Percentiles rank a stretch among this genome's conserved stretches.
Conservation (phyloP, 2,329 filamentous ascomycete genomes). For the Phyllachora maydis region DNA sequence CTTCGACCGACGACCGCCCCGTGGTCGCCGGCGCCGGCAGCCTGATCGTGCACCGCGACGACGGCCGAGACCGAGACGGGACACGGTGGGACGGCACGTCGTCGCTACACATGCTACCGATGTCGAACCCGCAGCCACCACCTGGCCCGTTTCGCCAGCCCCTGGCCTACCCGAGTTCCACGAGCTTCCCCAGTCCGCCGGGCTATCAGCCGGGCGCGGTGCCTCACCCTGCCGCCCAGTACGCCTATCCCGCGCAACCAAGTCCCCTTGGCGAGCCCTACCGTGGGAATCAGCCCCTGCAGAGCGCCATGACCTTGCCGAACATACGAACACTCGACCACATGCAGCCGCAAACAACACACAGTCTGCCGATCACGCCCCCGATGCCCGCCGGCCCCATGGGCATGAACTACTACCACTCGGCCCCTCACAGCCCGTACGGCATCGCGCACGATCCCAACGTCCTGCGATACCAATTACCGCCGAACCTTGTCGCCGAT, state of each 20-base stretch:
- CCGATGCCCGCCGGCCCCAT: conserved; percentile 13
- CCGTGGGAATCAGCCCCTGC: conserved; percentile 11
- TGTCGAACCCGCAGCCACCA: conserved; percentile 8
- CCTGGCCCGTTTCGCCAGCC: conserved; percentile 7
- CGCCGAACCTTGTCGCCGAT: conserved; percentile 16
- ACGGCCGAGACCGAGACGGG: conserved; percentile 6
- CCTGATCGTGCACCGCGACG: conserved; percentile 1
- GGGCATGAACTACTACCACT: conserved; percentile 21
- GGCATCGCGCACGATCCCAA: conserved; percentile 19
- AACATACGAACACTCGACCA: conserved; percentile 22
- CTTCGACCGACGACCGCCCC: no score
- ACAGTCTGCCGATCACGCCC: conserved; percentile 15
- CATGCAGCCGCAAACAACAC: conserved; percentile 10
- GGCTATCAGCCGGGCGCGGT: conserved; percentile 6
- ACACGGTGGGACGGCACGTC: conserved; percentile 6
- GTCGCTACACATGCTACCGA: conserved; percentile 4
- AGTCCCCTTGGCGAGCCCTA: conserved; percentile 13
- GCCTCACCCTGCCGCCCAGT: conserved; percentile 4
- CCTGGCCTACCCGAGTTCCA: conserved; percentile 6
- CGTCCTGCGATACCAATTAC: no score
- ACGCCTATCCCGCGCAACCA: conserved; percentile 6
- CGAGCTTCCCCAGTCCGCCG: no score
- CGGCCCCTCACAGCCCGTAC: conserved; percentile 19
- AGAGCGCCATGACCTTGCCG: conserved; percentile 15
- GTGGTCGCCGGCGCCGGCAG: no score